Percentiles rank a stretch among this genome's conserved stretches.
phyloP scores from a whole-genome alignment of 2,329 filamentous ascomycete genomes.

The Scopulariopsis brevicaulis region DNA sequence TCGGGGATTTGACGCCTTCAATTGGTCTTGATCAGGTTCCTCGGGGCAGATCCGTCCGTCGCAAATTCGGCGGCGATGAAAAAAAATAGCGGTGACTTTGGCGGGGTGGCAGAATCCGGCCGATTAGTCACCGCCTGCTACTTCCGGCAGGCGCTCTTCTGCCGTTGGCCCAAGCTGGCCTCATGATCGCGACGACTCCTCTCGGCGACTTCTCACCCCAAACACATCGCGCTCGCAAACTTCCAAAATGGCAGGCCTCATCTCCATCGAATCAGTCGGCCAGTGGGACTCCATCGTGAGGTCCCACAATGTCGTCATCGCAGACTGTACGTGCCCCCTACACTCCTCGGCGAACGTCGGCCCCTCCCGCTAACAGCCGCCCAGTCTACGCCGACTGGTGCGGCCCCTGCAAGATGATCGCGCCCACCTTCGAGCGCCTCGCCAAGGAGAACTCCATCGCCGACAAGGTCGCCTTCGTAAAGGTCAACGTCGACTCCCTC shows the following conservation, averaged over 20 bases:
- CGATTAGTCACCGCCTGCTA: conserved; percentile 11
- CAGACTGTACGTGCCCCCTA: conserved; percentile 65
- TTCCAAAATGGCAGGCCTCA: conserved; percentile 29
- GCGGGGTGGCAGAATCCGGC: conserved; percentile 14
- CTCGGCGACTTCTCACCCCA: neutral
- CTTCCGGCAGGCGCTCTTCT: neutral
- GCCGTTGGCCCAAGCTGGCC: neutral
- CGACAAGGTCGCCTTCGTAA: conserved; percentile 77
- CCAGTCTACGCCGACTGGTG: conserved; percentile 96
- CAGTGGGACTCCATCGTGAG: conserved; percentile 65
- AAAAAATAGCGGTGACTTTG: conserved; percentile 7
- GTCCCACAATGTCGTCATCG: conserved; percentile 68
- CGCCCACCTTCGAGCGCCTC: conserved; percentile 78
- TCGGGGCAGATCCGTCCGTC: neutral
- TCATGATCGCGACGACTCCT: neutral
- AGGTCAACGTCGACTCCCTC: conserved; percentile 83
- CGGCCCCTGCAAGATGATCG: conserved; percentile 85
- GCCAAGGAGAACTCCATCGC: conserved; percentile 69
- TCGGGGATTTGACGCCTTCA: neutral
- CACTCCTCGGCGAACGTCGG: neutral
- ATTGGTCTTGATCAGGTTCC: neutral
- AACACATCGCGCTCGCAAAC: neutral
- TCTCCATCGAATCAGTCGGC: conserved; percentile 50
- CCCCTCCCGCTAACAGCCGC: neutral
- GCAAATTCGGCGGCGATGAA: neutral